Evolutionary conservation across 768 basidiomycete genomes (phyloP).

Genomic region (Mrakia blollopis): DNA sequence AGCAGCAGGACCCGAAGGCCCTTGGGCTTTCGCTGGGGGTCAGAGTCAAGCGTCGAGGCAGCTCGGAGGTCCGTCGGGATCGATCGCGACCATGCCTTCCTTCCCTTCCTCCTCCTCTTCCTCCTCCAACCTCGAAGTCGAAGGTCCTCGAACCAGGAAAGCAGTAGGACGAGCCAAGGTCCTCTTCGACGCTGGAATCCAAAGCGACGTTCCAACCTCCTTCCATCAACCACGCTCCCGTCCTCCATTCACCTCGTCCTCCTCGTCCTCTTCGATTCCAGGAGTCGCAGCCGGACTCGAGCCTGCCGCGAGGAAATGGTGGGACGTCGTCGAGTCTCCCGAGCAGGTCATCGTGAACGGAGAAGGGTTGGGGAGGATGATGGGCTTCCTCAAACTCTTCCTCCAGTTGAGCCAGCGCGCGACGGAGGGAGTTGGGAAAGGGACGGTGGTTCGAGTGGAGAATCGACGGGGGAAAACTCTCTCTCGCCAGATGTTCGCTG

Average conservation of each 20-base stretch:
- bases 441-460: neutral
- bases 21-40: slow-evolving; percentile 4
- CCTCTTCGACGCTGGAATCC: slow-evolving; percentile 7
- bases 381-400: slow-evolving; percentile 7
- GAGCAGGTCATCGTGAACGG: neutral
- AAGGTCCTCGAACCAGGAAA: slow-evolving; percentile 18
- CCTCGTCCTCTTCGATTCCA: neutral
- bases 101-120: slow-evolving; percentile 20
- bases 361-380: neutral
- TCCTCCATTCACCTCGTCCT: neutral
- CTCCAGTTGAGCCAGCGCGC: neutral
- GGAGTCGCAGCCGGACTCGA: neutral
- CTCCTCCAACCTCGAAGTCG: neutral
- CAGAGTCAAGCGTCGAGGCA: neutral
- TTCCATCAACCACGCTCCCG: neutral
- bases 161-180: slow-evolving; percentile 25
- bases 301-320: slow-evolving; percentile 4
- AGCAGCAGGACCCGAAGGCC: slow-evolving; percentile 7
- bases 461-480: neutral
- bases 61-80: neutral
- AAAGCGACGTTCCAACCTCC: neutral
- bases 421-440: slow-evolving; percentile 6
- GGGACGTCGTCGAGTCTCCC: neutral
- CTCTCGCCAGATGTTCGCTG: neutral
- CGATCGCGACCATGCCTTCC: neutral